Conservation (phyloP, 2,329 filamentous ascomycete genomes). For the Fusarium lateritium region DNA sequence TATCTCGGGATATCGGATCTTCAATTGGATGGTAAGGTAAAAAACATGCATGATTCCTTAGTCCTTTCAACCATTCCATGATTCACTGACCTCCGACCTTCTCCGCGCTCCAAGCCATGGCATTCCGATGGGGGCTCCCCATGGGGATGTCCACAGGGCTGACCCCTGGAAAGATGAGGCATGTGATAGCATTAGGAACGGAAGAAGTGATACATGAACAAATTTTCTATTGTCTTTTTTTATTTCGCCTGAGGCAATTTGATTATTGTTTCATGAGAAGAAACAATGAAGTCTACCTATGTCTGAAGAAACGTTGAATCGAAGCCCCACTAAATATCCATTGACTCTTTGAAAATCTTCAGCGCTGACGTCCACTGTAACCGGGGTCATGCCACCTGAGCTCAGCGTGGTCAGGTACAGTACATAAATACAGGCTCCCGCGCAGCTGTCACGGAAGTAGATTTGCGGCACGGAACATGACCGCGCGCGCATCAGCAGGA, state of each 20-base stretch:
- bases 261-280: not conserved
- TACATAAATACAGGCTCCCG: not conserved
- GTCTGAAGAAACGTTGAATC: not conserved
- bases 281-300: not conserved
- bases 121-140: constrained; percentile 14
- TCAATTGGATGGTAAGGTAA: too few relatives aligned
- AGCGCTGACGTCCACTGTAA: constrained; percentile 3
- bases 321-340: not conserved
- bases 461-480: constrained; percentile 30
- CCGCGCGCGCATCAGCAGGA: constrained; percentile 3
- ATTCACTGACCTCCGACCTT: constrained; percentile 24
- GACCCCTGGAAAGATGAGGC: constrained; percentile 5
- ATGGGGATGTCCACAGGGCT: constrained; percentile 19
- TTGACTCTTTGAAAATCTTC: not conserved
- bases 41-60: constrained; percentile 2
- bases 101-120: constrained; percentile 13
- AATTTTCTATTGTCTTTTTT: not conserved
- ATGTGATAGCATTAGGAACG: not conserved
- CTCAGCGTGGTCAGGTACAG: not conserved
- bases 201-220: not conserved
- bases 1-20: not conserved
- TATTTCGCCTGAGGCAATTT: not conserved
- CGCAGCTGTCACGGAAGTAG: constrained; percentile 15
- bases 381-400: not conserved
- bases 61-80: not conserved